Base-by-base conservation (phyloP, 805 yeast species). In the Saccharomycopsis vini region DNA sequence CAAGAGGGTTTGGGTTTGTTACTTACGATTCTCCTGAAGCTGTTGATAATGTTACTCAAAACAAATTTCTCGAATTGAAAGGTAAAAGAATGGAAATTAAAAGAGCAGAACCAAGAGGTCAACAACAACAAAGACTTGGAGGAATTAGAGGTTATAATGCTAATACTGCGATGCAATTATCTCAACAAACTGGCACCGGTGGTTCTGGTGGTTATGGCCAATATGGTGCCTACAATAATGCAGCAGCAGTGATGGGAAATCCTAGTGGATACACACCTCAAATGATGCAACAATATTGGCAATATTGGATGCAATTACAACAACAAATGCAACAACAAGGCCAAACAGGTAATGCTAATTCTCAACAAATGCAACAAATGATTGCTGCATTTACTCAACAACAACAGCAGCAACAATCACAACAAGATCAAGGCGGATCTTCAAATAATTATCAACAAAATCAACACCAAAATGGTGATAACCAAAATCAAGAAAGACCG, bases 1-100 rank as follows among this genome's bases (percentile, higher is more conserved):
- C 96, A 2, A 77, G 97, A 67, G 98, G 98, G 21, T 90, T 88
- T 62, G 98, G 98, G 1, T 90, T 90, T 62, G 88, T 90, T 51
- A 90, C 98, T 12, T 90, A 83, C 64, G 97, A 90, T 58, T 77
- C 94, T 16, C 94, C 95, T 19, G 89, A 82, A 37, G 96, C 96
- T 13, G 96, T 90, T 36, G 97, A 89, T 56, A 72, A 79, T 53
- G 95, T 86, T 44, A 79, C 92, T 44, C 81, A 79, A 46, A 82
- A 81, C 61, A 83, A 82, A 62, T 87, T 78, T 58, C 73, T 90
- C 51, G 77, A 79, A 45, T 79, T 90, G 55, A 88, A 87, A 58
- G 96, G 95, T 39, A 85, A 82, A 56, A 72, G 80, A 44, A 81
- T 83, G 76, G 92, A 83, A 62, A 84, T 83, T 49, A 83, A 83